These are phyloP conservation scores for Harringtonia lauricola DNA, from an alignment of 2,329 filamentous ascomycete species.

Conservation along the genomic window DNA sequence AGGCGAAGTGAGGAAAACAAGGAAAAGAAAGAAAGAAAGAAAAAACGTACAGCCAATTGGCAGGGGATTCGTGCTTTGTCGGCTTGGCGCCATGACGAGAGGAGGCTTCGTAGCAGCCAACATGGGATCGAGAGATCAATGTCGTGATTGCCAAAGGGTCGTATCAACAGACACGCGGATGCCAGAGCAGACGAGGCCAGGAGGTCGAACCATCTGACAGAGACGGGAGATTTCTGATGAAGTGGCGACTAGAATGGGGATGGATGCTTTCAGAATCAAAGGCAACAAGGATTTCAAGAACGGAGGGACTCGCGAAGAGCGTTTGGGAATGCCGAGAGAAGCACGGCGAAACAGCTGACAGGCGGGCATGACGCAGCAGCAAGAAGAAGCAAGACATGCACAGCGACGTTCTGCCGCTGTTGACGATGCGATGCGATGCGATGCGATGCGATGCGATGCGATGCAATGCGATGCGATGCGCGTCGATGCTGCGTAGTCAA, in stretches of 20 bases:
- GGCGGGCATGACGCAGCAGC: background rate
- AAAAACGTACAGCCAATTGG: slow-evolving; percentile 56
- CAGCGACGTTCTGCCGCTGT: background rate
- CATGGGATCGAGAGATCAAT: slow-evolving; percentile 34
- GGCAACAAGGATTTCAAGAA: no score
- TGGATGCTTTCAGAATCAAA: no score
- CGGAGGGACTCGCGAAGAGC: no score
- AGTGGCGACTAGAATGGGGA: no score
- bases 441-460: no score
- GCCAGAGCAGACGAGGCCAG: no score
- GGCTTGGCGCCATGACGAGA: slow-evolving; percentile 46
- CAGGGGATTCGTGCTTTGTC: slow-evolving; percentile 35
- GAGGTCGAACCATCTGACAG: no score
- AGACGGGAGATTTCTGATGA: no score
- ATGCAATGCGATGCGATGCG: no score
- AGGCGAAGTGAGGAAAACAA: slow-evolving; percentile 9
- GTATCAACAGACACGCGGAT: background rate
- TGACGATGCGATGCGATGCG: background rate
- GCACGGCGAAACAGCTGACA: background rate
- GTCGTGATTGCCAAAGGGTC: background rate
- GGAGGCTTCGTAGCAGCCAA: slow-evolving; percentile 40
- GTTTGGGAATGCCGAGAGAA: background rate
- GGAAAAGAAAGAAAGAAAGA: background rate
- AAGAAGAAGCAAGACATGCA: no score
- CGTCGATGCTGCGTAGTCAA: no score